Evolutionary conservation across 2,329 filamentous ascomycete genomes (phyloP).

Genomic region (Ceratocystis smalleyi): DNA sequence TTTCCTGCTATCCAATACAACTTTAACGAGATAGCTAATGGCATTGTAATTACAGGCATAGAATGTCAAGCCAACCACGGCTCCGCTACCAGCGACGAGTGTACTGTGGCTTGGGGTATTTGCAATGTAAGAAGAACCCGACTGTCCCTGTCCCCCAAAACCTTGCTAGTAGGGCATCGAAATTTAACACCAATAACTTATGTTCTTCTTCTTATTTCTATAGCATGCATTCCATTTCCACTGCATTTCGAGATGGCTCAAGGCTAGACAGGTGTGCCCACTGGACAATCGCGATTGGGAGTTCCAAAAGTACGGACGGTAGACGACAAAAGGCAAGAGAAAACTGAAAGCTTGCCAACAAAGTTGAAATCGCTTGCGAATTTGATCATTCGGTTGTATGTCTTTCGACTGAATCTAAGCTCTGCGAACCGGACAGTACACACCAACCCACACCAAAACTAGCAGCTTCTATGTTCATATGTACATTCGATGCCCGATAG

Average conservation of each 20-base stretch:
- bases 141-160: constrained; percentile 24
- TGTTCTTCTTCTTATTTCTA: background rate
- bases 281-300: constrained; percentile 98
- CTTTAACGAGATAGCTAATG: constrained; percentile 3
- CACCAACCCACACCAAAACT: background rate
- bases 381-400: background rate
- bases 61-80: constrained; percentile 98
- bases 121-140: constrained; percentile 60
- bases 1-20: background rate
- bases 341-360: background rate
- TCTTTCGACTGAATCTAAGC: background rate
- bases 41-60: constrained; percentile 45
- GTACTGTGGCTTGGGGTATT: constrained; percentile 96
- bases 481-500: background rate
- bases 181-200: no score
- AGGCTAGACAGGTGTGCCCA: constrained; percentile 96
- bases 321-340: constrained; percentile 15
- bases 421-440: background rate
- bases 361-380: background rate
- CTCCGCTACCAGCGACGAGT: constrained; percentile 92
- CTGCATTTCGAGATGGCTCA: constrained; percentile 97
- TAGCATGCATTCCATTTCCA: constrained; percentile 99
- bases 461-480: background rate
- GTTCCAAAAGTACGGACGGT: constrained; percentile 93
- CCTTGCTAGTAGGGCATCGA: background rate